phyloP scores from a whole-genome alignment of 768 basidiomycete genomes.

The Podaxis rugospora region DNA sequence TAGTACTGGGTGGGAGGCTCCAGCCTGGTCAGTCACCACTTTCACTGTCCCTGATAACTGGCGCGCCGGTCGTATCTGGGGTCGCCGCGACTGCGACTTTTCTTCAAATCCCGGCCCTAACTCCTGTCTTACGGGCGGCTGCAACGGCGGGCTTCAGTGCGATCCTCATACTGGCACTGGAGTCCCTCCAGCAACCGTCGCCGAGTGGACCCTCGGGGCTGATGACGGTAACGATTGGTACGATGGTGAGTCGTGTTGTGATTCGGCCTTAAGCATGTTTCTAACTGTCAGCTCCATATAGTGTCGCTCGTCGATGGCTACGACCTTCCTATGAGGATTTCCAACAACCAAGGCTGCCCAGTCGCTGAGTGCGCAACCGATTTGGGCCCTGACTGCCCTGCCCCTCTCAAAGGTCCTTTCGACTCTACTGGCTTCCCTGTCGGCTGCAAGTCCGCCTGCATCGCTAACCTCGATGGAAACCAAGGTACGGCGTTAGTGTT shows the following conservation, averaged over 20 bases:
- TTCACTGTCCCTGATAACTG: conserved; percentile 59
- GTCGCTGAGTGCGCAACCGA: conserved; percentile 58
- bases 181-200: conserved; percentile 62
- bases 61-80: conserved; percentile 57
- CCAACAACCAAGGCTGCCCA: conserved; percentile 49
- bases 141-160: conserved; percentile 59
- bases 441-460: conserved; percentile 60
- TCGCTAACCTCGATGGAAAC: conserved; percentile 38
- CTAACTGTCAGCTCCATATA: conserved; percentile 16
- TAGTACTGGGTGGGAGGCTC: conserved; percentile 41
- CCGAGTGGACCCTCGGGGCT: conserved; percentile 55
- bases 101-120: conserved; percentile 39
- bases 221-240: conserved; percentile 36
- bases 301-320: conserved; percentile 66
- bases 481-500: conserved; percentile 22
- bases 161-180: conserved; percentile 45
- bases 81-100: conserved; percentile 58
- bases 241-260: conserved; percentile 37
- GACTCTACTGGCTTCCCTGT: conserved; percentile 49
- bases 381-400: conserved; percentile 54
- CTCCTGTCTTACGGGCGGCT: conserved; percentile 58
- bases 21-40: conserved; percentile 30
- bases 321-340: conserved; percentile 56
- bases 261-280: neutral
- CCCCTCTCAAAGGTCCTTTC: conserved; percentile 45